These are phyloP conservation scores for Raphanus sativus DNA, from an alignment of 345 rosid genomes.

Conservation along the genomic window DNA sequence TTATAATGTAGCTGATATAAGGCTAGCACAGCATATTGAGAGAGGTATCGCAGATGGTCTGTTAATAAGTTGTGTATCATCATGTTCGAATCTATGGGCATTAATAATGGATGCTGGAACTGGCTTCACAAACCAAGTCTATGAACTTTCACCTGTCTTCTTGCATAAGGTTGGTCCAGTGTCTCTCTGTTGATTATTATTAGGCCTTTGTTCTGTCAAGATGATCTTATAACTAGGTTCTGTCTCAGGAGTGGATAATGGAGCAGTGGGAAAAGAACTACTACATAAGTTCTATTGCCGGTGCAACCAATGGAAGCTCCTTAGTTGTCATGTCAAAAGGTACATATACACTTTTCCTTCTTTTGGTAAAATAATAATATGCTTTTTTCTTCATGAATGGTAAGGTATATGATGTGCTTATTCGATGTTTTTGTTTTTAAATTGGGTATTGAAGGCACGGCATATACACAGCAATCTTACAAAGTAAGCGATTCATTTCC, in stretches of 20 bases:
- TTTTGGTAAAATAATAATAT: no score
- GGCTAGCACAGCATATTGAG: slow-evolving; percentile 88
- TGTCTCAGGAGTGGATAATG: slow-evolving; percentile 93
- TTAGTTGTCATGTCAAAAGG: slow-evolving; percentile 99
- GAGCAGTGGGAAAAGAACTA: slow-evolving; percentile 97
- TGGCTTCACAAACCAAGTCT: slow-evolving; percentile 80
- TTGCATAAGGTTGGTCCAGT: slow-evolving; percentile 63
- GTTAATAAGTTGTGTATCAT: slow-evolving; percentile 83
- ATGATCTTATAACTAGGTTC: background rate
- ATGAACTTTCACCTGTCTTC: slow-evolving; percentile 75
- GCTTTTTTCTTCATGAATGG: slow-evolving; percentile 2
- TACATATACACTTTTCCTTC: slow-evolving; percentile 6
- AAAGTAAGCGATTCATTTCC: slow-evolving; percentile 97
- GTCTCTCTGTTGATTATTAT: no score
- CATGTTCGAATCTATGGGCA: slow-evolving; percentile 94
- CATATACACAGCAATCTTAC: slow-evolving; percentile 87
- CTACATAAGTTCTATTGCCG: slow-evolving; percentile 92
- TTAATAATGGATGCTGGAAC: slow-evolving; percentile 97
- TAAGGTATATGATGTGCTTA: no score
- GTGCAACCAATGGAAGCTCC: slow-evolving; percentile 84
- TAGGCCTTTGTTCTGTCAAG: background rate
- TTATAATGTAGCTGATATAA: slow-evolving; percentile 90
- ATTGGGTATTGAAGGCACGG: slow-evolving; percentile 49
- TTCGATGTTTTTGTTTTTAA: no score
- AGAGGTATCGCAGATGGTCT: slow-evolving; percentile 95